phyloP scores from a whole-genome alignment of 495 filamentous ascomycete species.

The Achaetomiella virescens region DNA sequence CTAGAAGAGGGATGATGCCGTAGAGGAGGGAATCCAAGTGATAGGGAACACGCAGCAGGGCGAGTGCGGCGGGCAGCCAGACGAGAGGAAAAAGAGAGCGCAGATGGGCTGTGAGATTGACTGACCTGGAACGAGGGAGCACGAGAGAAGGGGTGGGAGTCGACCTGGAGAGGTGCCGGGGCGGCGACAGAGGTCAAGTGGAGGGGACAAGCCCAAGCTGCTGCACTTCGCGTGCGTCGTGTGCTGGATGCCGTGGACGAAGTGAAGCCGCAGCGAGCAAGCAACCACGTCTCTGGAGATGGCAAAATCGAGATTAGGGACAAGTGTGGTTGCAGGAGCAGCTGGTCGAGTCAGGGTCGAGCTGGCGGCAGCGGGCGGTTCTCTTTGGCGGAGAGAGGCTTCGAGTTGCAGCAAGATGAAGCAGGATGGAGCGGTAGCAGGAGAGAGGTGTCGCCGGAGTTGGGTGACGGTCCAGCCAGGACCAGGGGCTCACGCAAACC shows the following conservation, averaged over 20 bases:
- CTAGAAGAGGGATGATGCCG: constrained; percentile 18
- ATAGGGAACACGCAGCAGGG: constrained; percentile 14
- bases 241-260: constrained; percentile 24
- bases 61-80: constrained; percentile 10
- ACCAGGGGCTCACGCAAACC: constrained; percentile 21
- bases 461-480: constrained; percentile 20
- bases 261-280: constrained; percentile 6
- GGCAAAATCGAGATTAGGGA: not conserved
- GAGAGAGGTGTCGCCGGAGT: constrained; percentile 13
- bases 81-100: constrained; percentile 11
- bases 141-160: constrained; percentile 9
- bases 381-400: constrained; percentile 26
- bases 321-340: constrained; percentile 7
- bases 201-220: constrained; percentile 3
- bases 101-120: constrained; percentile 12
- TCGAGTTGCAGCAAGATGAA: constrained; percentile 16
- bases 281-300: constrained; percentile 8
- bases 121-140: constrained; percentile 11
- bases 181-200: constrained; percentile 28
- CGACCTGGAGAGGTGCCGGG: constrained; percentile 27
- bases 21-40: constrained; percentile 21
- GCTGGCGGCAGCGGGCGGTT: constrained; percentile 13
- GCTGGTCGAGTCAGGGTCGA: constrained; percentile 15
- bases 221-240: constrained; percentile 14
- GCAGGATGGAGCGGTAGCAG: constrained; percentile 13